A percentile compares a stretch with the other conserved stretches of the same genome.
phyloP scores from a whole-genome alignment of 2,329 filamentous ascomycete species.

The Curvularia spicifera region DNA sequence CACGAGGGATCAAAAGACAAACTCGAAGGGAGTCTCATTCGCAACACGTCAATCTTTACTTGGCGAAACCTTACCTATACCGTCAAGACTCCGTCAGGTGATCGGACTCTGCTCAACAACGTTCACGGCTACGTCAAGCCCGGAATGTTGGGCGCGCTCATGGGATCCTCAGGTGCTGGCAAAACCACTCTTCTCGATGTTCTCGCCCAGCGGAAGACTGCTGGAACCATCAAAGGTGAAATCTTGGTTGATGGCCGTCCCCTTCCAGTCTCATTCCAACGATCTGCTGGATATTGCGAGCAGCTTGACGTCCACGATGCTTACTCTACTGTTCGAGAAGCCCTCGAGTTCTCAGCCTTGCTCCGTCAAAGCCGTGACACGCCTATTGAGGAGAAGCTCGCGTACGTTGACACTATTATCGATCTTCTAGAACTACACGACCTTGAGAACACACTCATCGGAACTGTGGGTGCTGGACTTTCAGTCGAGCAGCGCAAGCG shows the following conservation, averaged over 20 bases:
- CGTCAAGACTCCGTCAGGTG: slow-evolving; percentile 56
- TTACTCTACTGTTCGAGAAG: slow-evolving; percentile 38
- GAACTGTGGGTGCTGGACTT: slow-evolving; percentile 31
- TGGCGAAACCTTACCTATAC: slow-evolving; percentile 63
- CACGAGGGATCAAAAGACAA: slow-evolving; percentile 21
- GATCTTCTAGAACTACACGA: slow-evolving; percentile 36
- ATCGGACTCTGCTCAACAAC: slow-evolving; percentile 57
- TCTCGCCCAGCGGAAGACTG: slow-evolving; percentile 37
- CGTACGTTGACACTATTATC: slow-evolving; percentile 39
- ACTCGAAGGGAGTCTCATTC: slow-evolving; percentile 52
- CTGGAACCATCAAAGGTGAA: slow-evolving; percentile 37
- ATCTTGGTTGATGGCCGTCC: slow-evolving; percentile 40
- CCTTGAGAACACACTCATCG: slow-evolving; percentile 36
- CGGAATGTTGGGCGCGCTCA: slow-evolving; percentile 55
- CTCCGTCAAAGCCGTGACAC: slow-evolving; percentile 36
- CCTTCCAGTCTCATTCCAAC: slow-evolving; percentile 36
- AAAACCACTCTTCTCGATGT: slow-evolving; percentile 47
- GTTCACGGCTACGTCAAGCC: slow-evolving; percentile 62
- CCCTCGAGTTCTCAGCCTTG: slow-evolving; percentile 40
- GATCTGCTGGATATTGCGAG: slow-evolving; percentile 45
- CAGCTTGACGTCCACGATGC: slow-evolving; percentile 42
- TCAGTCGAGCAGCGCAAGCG: slow-evolving; percentile 66
- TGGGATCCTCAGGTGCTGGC: slow-evolving; percentile 43
- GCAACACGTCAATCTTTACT: slow-evolving; percentile 74
- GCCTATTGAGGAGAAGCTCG: slow-evolving; percentile 31